These are phyloP conservation scores for Trichoderma koningii DNA, from an alignment of 2,329 filamentous ascomycete species.

Conservation along the genomic window DNA sequence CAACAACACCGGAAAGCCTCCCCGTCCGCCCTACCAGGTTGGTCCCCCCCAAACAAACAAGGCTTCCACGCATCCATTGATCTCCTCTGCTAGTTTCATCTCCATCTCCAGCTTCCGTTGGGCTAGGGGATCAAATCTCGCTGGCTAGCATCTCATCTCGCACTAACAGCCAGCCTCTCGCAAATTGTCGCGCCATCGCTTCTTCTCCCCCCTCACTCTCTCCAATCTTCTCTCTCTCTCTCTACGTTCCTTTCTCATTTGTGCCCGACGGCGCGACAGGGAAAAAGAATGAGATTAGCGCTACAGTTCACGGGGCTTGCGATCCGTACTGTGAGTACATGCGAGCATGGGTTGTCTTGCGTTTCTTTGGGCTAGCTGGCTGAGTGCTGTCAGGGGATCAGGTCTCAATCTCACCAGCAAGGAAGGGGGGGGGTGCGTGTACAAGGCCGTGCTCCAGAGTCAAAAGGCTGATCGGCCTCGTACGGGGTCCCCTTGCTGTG, in stretches of 20 bases:
- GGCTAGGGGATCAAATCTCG: constrained; percentile 3
- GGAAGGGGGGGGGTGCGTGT: not conserved
- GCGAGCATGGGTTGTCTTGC: not conserved
- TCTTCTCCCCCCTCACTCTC: not conserved
- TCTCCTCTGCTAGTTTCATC: too few relatives aligned
- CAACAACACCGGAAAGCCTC: constrained; percentile 9
- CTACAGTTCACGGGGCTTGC: constrained; percentile 1
- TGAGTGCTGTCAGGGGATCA: constrained; percentile 14
- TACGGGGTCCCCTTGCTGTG: too few relatives aligned
- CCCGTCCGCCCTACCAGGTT: constrained; percentile 5
- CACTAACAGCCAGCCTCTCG: constrained; percentile 1
- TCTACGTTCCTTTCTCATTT: not conserved
- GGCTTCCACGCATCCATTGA: constrained; percentile 5
- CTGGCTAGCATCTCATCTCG: constrained; percentile 11
- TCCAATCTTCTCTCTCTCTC: not conserved
- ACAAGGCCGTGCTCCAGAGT: too few relatives aligned
- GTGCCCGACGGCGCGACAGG: constrained; percentile 8
- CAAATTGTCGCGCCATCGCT: constrained; percentile 13
- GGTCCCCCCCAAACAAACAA: not conserved
- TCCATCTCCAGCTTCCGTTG: not conserved
- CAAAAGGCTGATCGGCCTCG: constrained; percentile 13
- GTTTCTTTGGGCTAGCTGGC: not conserved
- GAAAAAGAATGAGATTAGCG: constrained; percentile 13
- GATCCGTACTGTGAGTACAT: constrained; percentile 24
- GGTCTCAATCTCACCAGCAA: constrained; percentile 15